A percentile compares a stretch with the other conserved stretches of the same genome.
phyloP scores from a whole-genome alignment of 2,329 filamentous ascomycete genomes.

The Didymella glomerata region DNA sequence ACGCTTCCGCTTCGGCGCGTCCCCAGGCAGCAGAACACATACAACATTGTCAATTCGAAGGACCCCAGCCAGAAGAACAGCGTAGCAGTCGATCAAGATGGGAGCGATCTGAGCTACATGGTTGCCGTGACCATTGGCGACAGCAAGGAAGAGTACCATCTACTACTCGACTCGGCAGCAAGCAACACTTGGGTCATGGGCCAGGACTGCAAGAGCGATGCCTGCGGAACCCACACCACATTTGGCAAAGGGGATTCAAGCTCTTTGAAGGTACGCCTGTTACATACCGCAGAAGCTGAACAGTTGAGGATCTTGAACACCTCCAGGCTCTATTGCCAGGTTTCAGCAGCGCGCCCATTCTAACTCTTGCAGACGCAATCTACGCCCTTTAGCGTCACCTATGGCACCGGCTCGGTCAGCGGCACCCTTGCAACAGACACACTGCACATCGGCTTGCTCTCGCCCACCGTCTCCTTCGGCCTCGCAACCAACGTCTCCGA shows the following conservation, averaged over 20 bases:
- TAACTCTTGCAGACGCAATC: slow-evolving; percentile 52
- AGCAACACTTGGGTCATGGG: slow-evolving; percentile 86
- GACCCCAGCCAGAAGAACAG: slow-evolving; percentile 54
- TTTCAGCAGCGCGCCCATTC: too few relatives aligned
- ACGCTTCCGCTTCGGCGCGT: slow-evolving; percentile 44
- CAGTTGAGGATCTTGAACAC: too few relatives aligned
- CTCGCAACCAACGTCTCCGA: slow-evolving; percentile 74
- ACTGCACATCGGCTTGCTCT: slow-evolving; percentile 71
- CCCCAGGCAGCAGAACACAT: slow-evolving; percentile 59
- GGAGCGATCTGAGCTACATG: slow-evolving; percentile 64
- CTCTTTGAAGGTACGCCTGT: slow-evolving; percentile 58
- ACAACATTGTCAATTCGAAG: slow-evolving; percentile 52
- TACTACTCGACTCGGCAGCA: slow-evolving; percentile 64
- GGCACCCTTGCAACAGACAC: slow-evolving; percentile 73
- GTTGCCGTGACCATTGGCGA: slow-evolving; percentile 60
- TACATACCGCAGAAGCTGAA: too few relatives aligned
- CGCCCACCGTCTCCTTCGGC: slow-evolving; percentile 73
- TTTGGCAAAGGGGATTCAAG: slow-evolving; percentile 73
- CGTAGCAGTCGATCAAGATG: slow-evolving; percentile 62
- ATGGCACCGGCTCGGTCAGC: slow-evolving; percentile 78
- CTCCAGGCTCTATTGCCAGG: too few relatives aligned
- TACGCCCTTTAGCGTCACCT: slow-evolving; percentile 71
- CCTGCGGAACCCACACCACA: slow-evolving; percentile 74
- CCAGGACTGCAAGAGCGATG: slow-evolving; percentile 68
- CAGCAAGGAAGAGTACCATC: slow-evolving; percentile 59